Base-by-base conservation (phyloP, 768 basidiomycete genomes). In the Leccinum arenicola region DNA sequence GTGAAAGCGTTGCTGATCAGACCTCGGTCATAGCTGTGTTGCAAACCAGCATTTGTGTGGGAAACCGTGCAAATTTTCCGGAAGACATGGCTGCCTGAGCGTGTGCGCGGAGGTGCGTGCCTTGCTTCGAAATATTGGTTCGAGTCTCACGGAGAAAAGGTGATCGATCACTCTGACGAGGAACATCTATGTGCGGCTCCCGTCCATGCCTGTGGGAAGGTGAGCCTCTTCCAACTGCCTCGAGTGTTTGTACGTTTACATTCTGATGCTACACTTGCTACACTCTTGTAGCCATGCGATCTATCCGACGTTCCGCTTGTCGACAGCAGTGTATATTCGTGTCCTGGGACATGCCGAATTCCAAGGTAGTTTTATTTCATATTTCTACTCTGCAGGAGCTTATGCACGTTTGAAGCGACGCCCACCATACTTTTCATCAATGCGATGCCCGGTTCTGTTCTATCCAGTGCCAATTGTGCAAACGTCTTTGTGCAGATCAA, bases 381-480 rank as follows among this genome's bases (percentile, higher is more conserved):
- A 12, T 12, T 9, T 27, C 17, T 17, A 47, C 17, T 43, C 6
- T 38, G 7, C 40, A 17, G 19, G 10, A 7, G 45, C 27, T 57
- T 52, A 55, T 31, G 14, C 23, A 21, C 40, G 4, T 55, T 58
- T 19, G 5, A 61, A 86, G 85, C 57, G 76, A 82, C 35, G 61
- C 74, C 38, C 64, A 67, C 4, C 85, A 87, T 63, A 58, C 64
- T 2, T 63, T 72, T 4, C 85, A 87, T 69, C 66, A 67, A 36
- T 87, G 86, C 60, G 79, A 83, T 40, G 71, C 77, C 33, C 71
- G 78, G 12, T 75, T 79, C 36, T 87, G 86, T 62, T 84, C 85
- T 0, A 62, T 83, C 9, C 60, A 68, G 3, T 87, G 85, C 62
- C 74, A 81, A 54, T 69, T 87, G 3, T 87, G 86, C 65, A 33